These are phyloP conservation scores for Neurospora sp. DNA, from an alignment of 495 filamentous ascomycete species.

Conservation along the genomic window DNA sequence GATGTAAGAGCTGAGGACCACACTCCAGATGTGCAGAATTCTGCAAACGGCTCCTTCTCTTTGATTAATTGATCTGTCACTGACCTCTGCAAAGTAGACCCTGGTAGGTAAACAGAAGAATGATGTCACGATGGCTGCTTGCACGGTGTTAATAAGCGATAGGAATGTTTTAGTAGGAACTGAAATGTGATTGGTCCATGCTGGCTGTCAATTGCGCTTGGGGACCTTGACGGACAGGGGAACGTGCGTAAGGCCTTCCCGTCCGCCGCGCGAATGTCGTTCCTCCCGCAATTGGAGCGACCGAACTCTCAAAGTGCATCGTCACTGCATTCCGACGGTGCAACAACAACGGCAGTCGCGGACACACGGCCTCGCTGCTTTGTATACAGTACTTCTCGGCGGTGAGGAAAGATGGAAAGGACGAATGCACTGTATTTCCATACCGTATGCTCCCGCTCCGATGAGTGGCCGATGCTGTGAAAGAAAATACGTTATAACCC, in stretches of 20 bases:
- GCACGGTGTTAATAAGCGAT: background rate
- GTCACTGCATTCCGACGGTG: background rate
- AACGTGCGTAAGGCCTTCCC: background rate
- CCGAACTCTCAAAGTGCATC: background rate
- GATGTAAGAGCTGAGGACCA: background rate
- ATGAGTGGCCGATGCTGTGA: background rate
- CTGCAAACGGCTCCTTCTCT: background rate
- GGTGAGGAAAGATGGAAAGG: background rate
- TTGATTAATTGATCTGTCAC: background rate
- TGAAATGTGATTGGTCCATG: background rate
- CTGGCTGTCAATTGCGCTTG: background rate
- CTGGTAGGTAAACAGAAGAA: background rate
- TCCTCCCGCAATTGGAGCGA: background rate
- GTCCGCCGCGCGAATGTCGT: background rate
- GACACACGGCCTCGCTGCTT: background rate
- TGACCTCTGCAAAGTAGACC: background rate
- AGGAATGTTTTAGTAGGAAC: background rate
- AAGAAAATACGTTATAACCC: background rate
- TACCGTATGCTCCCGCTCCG: background rate
- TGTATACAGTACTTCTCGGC: background rate
- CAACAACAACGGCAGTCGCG: background rate
- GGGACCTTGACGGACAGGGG: background rate
- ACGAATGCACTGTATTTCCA: background rate
- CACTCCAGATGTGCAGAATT: background rate
- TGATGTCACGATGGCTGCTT: background rate